phyloP scores from a whole-genome alignment of 768 basidiomycete species.

The Baorangia bicolor region DNA sequence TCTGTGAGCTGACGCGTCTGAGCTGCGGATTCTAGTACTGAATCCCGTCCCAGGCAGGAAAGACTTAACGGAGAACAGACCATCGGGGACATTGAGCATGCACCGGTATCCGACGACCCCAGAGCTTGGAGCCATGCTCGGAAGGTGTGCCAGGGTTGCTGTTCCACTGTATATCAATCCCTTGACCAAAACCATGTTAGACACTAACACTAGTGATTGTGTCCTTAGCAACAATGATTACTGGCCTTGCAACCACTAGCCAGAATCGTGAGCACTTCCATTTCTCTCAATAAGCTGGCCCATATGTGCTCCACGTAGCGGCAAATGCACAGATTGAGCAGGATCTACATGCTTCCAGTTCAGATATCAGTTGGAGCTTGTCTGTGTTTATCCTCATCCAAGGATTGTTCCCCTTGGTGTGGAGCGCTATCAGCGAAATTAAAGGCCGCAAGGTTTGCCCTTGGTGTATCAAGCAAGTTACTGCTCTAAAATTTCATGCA shows the following conservation, averaged over 20 bases:
- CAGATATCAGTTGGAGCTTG: conserved; percentile 65
- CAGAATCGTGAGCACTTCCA: conserved; percentile 27
- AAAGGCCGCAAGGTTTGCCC: conserved; percentile 63
- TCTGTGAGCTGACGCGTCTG: not conserved
- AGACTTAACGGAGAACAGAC: not conserved
- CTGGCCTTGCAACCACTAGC: conserved; percentile 23
- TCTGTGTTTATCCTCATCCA: conserved; percentile 72
- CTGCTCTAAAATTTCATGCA: not conserved
- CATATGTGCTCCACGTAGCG: conserved; percentile 39
- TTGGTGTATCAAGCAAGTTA: not conserved
- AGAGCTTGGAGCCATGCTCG: conserved; percentile 53
- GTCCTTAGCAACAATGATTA: conserved; percentile 31
- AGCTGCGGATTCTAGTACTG: not conserved
- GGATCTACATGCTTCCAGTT: conserved; percentile 57
- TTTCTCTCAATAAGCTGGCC: not conserved
- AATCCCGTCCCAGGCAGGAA: conserved; percentile 1
- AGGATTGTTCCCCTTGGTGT: conserved; percentile 63
- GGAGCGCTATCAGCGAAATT: conserved; percentile 74
- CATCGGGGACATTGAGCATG: conserved; percentile 36
- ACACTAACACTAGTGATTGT: conserved; percentile 26
- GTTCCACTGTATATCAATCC: too few relatives aligned
- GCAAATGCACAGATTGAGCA: conserved; percentile 64
- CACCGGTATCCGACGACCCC: conserved; percentile 55
- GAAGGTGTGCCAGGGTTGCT: conserved; percentile 42
- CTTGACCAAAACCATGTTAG: conserved; percentile 10